phyloP scores from a whole-genome alignment of 768 basidiomycete species.

The Lactarius deliciosus region DNA sequence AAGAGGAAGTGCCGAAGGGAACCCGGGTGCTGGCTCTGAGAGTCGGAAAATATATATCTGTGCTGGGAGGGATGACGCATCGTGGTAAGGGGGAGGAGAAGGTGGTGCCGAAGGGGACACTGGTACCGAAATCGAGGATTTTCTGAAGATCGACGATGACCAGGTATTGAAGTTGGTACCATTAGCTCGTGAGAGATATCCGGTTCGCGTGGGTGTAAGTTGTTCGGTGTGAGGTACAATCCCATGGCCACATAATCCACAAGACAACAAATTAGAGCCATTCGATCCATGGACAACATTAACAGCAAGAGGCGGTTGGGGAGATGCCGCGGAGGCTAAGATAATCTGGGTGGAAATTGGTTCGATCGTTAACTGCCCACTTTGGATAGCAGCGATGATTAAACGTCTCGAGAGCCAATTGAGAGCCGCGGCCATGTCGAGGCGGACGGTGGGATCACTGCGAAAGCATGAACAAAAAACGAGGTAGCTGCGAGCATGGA shows the following conservation, averaged over 20 bases:
- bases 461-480: slow-evolving; percentile 25
- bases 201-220: slow-evolving; percentile 40
- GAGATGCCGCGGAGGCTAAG: slow-evolving; percentile 50
- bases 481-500: slow-evolving; percentile 24
- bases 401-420: slow-evolving; percentile 91
- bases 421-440: slow-evolving; percentile 91
- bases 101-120: slow-evolving; percentile 38
- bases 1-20: slow-evolving; percentile 49
- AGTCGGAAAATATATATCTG: slow-evolving; percentile 72
- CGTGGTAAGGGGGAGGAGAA: slow-evolving; percentile 36
- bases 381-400: slow-evolving; percentile 81
- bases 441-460: slow-evolving; percentile 88
- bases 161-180: slow-evolving; percentile 44
- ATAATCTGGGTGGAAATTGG: slow-evolving; percentile 68
- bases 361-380: slow-evolving; percentile 85
- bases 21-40: slow-evolving; percentile 35
- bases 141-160: slow-evolving; percentile 60
- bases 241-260: slow-evolving; percentile 74
- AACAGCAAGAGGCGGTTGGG: slow-evolving; percentile 35
- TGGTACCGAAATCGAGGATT: slow-evolving; percentile 42
- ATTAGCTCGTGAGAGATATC: slow-evolving; percentile 29
- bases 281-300: slow-evolving; percentile 44
- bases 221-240: slow-evolving; percentile 44
- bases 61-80: slow-evolving; percentile 33
- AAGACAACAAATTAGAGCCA: slow-evolving; percentile 56